phyloP scores from a whole-genome alignment of 805 yeast species.

The Metschnikowia cerradonensis region DNA sequence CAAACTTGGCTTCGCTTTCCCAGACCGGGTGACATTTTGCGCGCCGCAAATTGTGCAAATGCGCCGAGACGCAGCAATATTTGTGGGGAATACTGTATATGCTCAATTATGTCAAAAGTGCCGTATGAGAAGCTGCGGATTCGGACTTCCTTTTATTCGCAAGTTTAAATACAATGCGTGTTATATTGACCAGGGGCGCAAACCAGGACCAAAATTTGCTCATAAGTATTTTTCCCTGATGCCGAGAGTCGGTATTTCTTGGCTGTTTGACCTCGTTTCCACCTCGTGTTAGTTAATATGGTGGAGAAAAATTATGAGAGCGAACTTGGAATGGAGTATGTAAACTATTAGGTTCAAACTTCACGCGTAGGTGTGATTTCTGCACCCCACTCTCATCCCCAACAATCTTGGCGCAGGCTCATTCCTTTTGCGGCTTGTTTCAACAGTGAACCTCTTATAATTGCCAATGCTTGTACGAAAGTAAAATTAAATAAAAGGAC shows the following conservation, averaged over 20 bases:
- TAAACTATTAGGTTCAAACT: not conserved
- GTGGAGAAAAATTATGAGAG: not conserved
- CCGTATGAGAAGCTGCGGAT: slow-evolving; percentile 3
- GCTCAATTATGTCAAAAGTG: not conserved
- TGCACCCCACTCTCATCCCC: not conserved
- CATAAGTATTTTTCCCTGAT: not conserved
- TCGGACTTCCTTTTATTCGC: not conserved
- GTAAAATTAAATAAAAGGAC: not conserved
- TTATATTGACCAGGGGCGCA: not conserved
- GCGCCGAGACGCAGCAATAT: not conserved
- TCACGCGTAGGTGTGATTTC: not conserved
- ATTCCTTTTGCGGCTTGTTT: not conserved
- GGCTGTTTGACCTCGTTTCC: not conserved
- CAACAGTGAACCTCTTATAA: not conserved
- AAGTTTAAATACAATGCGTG: not conserved
- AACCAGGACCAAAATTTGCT: not conserved
- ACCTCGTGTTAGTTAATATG: not conserved
- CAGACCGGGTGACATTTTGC: not conserved
- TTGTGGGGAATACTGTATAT: slow-evolving; percentile 5
- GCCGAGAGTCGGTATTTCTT: not conserved
- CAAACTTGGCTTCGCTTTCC: not conserved
- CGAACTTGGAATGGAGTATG: not conserved
- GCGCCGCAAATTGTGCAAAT: not conserved
- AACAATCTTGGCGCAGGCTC: not conserved
- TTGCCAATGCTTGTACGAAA: not conserved